Conservation (phyloP, 495 filamentous ascomycete species). For the Apodospora peruviana region DNA sequence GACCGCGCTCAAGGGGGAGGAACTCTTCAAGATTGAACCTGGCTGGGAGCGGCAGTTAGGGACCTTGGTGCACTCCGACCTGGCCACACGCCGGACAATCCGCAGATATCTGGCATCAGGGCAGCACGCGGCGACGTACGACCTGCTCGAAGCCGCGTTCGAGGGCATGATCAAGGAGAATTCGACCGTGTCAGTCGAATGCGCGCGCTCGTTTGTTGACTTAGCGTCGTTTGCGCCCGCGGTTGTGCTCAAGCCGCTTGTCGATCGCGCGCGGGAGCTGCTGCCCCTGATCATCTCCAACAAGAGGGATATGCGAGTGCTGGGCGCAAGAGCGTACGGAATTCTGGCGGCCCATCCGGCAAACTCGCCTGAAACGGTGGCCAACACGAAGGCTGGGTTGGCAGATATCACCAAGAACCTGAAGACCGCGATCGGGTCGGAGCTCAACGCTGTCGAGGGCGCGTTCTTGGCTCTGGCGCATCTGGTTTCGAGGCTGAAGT, state of each 20-base stretch:
- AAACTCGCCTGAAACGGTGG: constrained; percentile 25
- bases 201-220: constrained; percentile 58
- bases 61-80: constrained; percentile 58
- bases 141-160: constrained; percentile 50
- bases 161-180: constrained; percentile 51
- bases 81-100: constrained; percentile 52
- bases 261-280: constrained; percentile 43
- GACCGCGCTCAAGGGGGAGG: constrained; percentile 59
- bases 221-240: constrained; percentile 58
- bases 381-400: constrained; percentile 7
- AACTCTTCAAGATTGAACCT: constrained; percentile 56
- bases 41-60: constrained; percentile 84
- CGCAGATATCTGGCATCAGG: constrained; percentile 35
- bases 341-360: constrained; percentile 64
- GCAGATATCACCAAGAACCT: constrained; percentile 13
- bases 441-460: constrained; percentile 33
- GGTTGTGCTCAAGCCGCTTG: constrained; percentile 43
- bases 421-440: constrained; percentile 26
- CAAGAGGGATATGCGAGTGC: constrained; percentile 55
- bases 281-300: constrained; percentile 60
- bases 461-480: constrained; percentile 25
- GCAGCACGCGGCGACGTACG: constrained; percentile 26
- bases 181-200: constrained; percentile 45
- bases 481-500: constrained; percentile 20
- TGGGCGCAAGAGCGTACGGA: constrained; percentile 68